These are phyloP conservation scores for Zanthoxylum bungeanum DNA, from an alignment of 345 rosid genomes.

Conservation along the genomic window DNA sequence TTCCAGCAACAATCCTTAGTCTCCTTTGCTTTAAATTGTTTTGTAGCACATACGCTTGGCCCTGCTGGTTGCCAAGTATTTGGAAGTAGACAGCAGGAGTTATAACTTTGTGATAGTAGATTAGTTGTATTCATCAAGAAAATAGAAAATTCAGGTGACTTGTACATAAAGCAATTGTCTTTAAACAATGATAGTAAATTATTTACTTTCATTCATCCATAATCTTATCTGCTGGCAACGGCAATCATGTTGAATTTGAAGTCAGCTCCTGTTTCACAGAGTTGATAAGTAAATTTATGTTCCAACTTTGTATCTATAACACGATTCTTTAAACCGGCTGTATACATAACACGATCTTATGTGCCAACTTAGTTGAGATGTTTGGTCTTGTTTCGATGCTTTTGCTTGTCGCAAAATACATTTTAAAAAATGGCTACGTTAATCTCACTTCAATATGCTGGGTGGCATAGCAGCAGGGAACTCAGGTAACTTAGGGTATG, in stretches of 20 bases:
- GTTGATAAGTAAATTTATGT: neutral
- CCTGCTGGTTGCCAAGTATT: neutral
- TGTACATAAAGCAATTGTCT: conserved; percentile 2
- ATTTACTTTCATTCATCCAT: neutral
- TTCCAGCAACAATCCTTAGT: neutral
- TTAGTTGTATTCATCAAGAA: neutral
- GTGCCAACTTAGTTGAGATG: no score
- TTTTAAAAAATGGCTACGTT: no score
- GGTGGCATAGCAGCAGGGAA: no score
- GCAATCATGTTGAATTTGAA: neutral
- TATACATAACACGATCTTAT: no score
- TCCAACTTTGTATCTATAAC: neutral
- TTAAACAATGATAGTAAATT: neutral
- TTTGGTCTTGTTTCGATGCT: no score
- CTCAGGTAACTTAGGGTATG: no score
- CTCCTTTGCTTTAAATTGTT: neutral
- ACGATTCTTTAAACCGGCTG: neutral
- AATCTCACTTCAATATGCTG: no score
- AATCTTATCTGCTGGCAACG: neutral
- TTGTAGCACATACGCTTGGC: neutral
- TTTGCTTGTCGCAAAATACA: no score
- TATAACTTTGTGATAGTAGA: neutral
- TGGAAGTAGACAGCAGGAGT: neutral
- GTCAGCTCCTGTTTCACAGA: neutral
- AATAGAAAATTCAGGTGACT: neutral